Evolutionary conservation across 2,329 filamentous ascomycete species (phyloP).

Genomic region (Ascomycota sp.): DNA sequence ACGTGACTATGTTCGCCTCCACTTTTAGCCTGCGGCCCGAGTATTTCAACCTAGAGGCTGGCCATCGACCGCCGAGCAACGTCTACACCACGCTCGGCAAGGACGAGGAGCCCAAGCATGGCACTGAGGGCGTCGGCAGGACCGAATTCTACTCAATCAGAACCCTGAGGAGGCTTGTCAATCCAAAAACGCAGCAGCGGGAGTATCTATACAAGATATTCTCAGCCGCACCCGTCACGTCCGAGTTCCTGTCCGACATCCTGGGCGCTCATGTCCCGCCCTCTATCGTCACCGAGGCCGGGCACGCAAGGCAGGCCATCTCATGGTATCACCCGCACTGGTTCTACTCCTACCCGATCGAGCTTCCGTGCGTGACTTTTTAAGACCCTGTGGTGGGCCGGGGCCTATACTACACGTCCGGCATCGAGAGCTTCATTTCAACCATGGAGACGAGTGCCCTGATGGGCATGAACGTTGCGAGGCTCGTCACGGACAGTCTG

Average conservation of each 20-base stretch:
- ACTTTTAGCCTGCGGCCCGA: conserved; percentile 47
- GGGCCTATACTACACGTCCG: conserved; percentile 49
- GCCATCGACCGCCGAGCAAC: conserved; percentile 42
- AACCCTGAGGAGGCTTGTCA: conserved; percentile 42
- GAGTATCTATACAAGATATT: conserved; percentile 49
- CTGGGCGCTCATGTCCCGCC: conserved; percentile 27
- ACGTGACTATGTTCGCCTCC: conserved; percentile 79
- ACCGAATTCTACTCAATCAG: conserved; percentile 76
- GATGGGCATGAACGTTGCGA: conserved; percentile 74
- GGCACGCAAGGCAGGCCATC: conserved; percentile 24
- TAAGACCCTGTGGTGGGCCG: conserved; percentile 53
- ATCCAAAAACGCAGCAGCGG: conserved; percentile 30
- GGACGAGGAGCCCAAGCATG: conserved; percentile 28
- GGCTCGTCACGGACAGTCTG: conserved; percentile 43
- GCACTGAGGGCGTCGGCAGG: conserved; percentile 42
- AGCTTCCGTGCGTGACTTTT: conserved; percentile 71
- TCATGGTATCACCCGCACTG: conserved; percentile 60
- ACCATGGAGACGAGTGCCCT: conserved; percentile 94
- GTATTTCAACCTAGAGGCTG: conserved; percentile 48
- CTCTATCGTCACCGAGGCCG: conserved; percentile 12
- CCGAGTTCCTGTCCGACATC: conserved; percentile 30
- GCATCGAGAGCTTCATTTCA: conserved; percentile 83
- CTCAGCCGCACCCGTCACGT: conserved; percentile 30
- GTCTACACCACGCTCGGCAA: conserved; percentile 65
- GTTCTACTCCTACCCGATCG: conserved; percentile 73